phyloP scores from a whole-genome alignment of 1,284 basidiomycete species.

The Sporisorium scitamineum region DNA sequence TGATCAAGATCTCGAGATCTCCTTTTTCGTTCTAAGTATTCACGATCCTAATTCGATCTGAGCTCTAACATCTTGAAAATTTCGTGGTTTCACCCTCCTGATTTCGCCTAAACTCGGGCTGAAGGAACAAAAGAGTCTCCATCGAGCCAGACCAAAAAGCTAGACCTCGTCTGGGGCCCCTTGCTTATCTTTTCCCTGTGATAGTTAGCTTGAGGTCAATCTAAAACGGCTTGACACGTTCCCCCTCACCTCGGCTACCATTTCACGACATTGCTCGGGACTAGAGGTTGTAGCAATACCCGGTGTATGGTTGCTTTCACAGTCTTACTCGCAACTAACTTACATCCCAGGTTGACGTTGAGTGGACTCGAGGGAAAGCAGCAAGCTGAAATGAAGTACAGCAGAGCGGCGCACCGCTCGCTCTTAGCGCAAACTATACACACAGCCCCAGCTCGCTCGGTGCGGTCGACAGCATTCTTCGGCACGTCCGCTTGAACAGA shows the following conservation, averaged over 20 bases:
- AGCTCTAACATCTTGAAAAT: neutral
- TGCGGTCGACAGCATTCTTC: too few species aligned
- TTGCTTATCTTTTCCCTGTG: neutral
- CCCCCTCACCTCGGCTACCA: neutral
- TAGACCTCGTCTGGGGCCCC: slow-evolving; percentile 2
- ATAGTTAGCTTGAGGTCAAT: neutral
- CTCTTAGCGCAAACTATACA: too few species aligned
- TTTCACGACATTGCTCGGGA: neutral
- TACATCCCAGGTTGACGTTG: too few species aligned
- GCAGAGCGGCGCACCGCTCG: too few species aligned
- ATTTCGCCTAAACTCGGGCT: neutral
- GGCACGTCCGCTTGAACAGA: too few species aligned
- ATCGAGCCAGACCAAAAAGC: neutral
- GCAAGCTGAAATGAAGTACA: too few species aligned
- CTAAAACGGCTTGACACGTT: neutral
- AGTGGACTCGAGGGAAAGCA: too few species aligned
- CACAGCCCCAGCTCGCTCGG: too few species aligned
- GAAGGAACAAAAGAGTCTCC: neutral
- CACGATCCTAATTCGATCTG: too few species aligned
- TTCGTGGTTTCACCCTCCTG: neutral
- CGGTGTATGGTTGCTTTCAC: neutral
- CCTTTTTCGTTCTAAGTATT: neutral
- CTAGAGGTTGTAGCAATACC: neutral
- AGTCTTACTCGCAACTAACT: too few species aligned
- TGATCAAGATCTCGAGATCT: slow-evolving; percentile 1